Base-by-base conservation (phyloP, 495 filamentous ascomycete genomes). In the Echria macrotheca region DNA sequence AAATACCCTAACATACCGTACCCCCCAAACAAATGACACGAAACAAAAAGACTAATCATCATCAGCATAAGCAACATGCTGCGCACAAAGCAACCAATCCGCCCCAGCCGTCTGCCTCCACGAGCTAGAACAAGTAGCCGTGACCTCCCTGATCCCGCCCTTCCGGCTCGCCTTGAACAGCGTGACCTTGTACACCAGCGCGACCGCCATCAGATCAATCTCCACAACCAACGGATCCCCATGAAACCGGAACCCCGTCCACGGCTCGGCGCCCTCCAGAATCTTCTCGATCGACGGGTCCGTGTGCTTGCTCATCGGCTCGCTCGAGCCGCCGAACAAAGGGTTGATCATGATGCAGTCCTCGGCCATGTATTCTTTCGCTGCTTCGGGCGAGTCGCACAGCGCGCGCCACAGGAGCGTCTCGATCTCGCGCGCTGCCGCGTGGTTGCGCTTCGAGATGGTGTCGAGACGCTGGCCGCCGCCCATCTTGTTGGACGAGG, bases 271-370 rank as follows among this genome's bases (percentile, higher is more conserved):
- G 19, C 42, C 45, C 22, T 63, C 49, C 11, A 66, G 53, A 5
- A 52, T 45, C 24, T 65, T 47, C 0, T 55, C 23, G 7, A 65
- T 52, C 7, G 2, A 49, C 3, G 62, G 60, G 8, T 57, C 52
- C 11, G 55, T 58, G 23, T 64, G 49, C 39, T 55, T 59, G 24
- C 24, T n/a, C 37, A 64, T 36, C 18, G 61, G 59, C 32, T 53
- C 22, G 17, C 38, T 24, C n/a, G 49, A 43, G 1, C 50, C 50
- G 0, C 39, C 29, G 14, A 68, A 51, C 11, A 68, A 26, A 15
- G 65, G 65, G 54, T 67, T 66, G 56, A 68, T 56, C 57, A 68
- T 65, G 48, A 65, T 50, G 54, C 61, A 65, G 59, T 68, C 64
- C 31, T 61, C 55, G 18, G 63, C 63, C 36, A 66, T 37, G 59